Evolutionary conservation across 139 green algal species (phyloP).

Genomic region (Chlorokybus atmophyticus): DNA sequence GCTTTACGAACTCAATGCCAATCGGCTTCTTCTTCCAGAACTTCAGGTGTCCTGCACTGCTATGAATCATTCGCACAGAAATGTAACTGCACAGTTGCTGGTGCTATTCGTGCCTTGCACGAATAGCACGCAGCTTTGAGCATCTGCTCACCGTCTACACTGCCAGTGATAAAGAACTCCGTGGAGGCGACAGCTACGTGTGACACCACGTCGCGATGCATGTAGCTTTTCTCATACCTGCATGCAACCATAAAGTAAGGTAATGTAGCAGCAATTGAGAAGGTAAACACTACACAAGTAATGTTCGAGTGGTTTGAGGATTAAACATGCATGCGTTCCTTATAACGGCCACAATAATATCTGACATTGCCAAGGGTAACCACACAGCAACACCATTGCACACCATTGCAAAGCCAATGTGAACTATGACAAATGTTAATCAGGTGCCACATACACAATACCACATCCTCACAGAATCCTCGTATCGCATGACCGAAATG

Average conservation of each 20-base stretch:
- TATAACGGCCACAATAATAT: too few relatives aligned
- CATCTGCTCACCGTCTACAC: constrained; percentile 11
- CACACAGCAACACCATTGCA: background rate
- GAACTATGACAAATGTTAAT: background rate
- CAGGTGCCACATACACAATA: background rate
- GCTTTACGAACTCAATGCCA: constrained; percentile 84
- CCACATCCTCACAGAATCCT: too few relatives aligned
- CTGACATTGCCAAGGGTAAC: too few relatives aligned
- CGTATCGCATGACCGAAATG: background rate
- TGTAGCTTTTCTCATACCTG: constrained; percentile 96
- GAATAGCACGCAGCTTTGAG: background rate
- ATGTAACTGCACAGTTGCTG: too few relatives aligned
- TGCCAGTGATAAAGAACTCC: constrained; percentile 37
- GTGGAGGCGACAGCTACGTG: constrained; percentile 53
- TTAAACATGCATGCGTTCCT: background rate
- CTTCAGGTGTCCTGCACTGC: constrained; percentile 83
- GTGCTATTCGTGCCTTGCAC: too few relatives aligned
- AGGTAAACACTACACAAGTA: too few relatives aligned
- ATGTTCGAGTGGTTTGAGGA: background rate
- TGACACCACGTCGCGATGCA: constrained; percentile 90
- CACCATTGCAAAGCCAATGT: background rate
- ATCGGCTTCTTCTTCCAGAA: constrained; percentile 90
- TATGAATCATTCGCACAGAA: too few relatives aligned
- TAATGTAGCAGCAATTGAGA: background rate
- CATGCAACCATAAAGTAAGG: constrained; percentile 7